Base-by-base conservation (phyloP, 1,284 basidiomycete species). In the Polyporus tsugae region DNA sequence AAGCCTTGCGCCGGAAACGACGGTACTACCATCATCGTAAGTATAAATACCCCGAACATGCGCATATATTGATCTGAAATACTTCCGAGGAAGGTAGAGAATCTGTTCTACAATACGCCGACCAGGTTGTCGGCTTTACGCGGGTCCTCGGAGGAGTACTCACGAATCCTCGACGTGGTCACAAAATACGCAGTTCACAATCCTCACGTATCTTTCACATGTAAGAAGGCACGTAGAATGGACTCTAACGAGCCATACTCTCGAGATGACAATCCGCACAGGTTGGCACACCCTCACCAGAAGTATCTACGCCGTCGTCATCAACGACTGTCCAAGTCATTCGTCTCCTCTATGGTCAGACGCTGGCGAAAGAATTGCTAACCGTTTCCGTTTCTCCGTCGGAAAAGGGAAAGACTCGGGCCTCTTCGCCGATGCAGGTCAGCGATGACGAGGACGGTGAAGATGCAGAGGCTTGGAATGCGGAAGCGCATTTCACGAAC, bases 171-270 rank as follows among this genome's bases (percentile, higher is more conserved):
- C 2, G 96, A 98, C 73, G 95, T 99, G 6, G 86, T 98, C n/a
- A 94, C 94, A 1, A 95, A 94, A 72, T 99, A 99, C 76, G 95
- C 98, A 0, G 86, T 97, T 11, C 97, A 99, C 78, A 98, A 98
- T 77, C 89, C 96, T 0, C 89, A 88, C 9, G 90, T 96, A 9
- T 88, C 96, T 0, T 97, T 99, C 82, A 85, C 91, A 3, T 97
- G 95, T 84, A 97, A 96, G 79, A 98, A 97, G 87, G 95, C 92
- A 53, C 44, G 78, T 63, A 60, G 60, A 42, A 4, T 62, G 46
- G 22, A 33, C 63, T 33, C 22, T n/a, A n/a, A 29, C 46, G 6
- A 13, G 46, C 46, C 22, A 49, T 25, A 22, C 10, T 13, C 22
- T n/a, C 17, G n/a, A 39, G 15, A 19, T 41, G 62, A 59, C n/a